These are phyloP conservation scores for Ajuga chamaepitys DNA, from an alignment of 257 asterid species.

Conservation along the genomic window DNA sequence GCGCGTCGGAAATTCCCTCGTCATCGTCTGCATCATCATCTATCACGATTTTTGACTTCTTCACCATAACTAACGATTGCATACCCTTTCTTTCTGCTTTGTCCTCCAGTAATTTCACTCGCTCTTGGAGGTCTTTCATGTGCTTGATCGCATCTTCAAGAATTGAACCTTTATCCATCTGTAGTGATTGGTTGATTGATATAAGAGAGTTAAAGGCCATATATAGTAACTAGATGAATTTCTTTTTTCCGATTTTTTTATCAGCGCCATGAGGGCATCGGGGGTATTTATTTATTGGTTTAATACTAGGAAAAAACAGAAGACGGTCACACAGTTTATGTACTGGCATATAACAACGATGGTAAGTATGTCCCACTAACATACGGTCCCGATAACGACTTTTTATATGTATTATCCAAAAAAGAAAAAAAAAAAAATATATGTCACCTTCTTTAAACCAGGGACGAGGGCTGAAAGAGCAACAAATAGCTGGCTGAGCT, in stretches of 20 bases:
- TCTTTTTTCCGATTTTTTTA: background rate
- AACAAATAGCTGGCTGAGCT: slow-evolving; percentile 25
- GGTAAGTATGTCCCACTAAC: background rate
- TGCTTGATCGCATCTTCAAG: slow-evolving; percentile 77
- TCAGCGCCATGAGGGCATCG: background rate
- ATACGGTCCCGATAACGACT: background rate
- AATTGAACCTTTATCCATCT: slow-evolving; percentile 81
- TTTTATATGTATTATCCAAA: background rate
- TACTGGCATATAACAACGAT: background rate
- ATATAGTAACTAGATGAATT: background rate
- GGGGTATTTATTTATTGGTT: slow-evolving; percentile 9
- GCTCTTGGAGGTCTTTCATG: slow-evolving; percentile 66
- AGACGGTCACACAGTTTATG: background rate
- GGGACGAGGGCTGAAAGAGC: slow-evolving; percentile 24
- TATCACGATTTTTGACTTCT: slow-evolving; percentile 31
- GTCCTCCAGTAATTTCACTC: slow-evolving; percentile 54
- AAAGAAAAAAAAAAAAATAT: background rate
- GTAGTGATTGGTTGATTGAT: background rate
- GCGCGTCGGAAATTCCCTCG: slow-evolving; percentile 25
- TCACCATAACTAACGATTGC: slow-evolving; percentile 44
- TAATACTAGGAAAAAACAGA: background rate
- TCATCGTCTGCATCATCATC: slow-evolving; percentile 20
- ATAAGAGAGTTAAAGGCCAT: no score
- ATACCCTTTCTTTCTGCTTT: slow-evolving; percentile 33
- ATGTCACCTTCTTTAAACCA: slow-evolving; percentile 13